Evolutionary conservation across 352 stramenopile species (phyloP).

Genomic region (Phytophthora sojae): DNA sequence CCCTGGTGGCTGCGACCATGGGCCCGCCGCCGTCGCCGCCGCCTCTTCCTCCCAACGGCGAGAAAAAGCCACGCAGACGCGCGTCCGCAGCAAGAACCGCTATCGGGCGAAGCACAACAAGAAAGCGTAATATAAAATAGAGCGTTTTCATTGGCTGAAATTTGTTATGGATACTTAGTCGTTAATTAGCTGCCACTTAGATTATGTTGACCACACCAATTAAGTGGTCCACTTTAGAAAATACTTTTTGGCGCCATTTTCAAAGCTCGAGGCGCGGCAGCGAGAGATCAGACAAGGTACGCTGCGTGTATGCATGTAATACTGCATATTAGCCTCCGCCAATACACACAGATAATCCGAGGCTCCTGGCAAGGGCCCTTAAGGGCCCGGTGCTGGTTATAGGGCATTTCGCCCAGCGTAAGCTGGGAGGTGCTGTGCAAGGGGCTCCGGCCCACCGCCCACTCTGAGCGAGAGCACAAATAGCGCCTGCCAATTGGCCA

Average conservation of each 20-base stretch:
- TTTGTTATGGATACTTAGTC: no score
- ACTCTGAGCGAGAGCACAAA: not conserved
- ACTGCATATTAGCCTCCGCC: not conserved
- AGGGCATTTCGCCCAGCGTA: not conserved
- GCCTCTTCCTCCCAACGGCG: no score
- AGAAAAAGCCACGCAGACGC: no score
- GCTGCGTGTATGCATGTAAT: not conserved
- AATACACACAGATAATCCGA: not conserved
- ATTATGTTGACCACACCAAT: not conserved
- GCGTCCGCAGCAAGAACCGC: no score
- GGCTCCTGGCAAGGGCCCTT: not conserved
- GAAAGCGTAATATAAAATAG: no score
- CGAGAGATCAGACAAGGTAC: not conserved
- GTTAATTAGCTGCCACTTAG: no score
- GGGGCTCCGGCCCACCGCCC: not conserved
- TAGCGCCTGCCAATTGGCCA: not conserved
- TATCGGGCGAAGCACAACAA: no score
- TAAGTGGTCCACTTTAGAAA: not conserved
- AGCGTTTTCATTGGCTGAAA: no score
- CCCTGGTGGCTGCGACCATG: no score
- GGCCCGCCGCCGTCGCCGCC: no score
- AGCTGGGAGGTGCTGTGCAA: not conserved
- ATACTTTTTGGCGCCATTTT: conserved; percentile 1
- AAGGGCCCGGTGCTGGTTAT: not conserved
- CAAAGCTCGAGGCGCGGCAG: not conserved